Base-by-base conservation (phyloP, 768 basidiomycete genomes). In the Ramaria rubella region DNA sequence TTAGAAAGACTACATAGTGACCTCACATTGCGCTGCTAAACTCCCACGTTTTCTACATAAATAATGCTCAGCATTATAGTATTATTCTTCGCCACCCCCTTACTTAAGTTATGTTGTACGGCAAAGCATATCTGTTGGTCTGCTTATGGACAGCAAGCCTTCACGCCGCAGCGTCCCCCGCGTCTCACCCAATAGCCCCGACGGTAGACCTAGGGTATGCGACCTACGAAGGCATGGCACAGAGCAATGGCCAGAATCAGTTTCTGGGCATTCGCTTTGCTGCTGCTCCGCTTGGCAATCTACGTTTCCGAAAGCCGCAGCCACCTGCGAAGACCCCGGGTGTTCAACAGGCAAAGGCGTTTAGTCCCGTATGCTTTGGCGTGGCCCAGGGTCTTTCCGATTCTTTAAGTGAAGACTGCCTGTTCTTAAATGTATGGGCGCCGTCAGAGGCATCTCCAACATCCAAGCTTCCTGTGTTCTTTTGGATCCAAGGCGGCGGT, bases 241-340 rank as follows among this genome's bases (percentile, higher is more conserved):
- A 56, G 31, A 48, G 44, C 21, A 56, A 56, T 34, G 55, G 55
- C 17, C 55, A 56, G 31, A 56, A 56, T 30, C 44, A 56, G 19
- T 56, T 56, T 21, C 55, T 56, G 15, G 80, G 75, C 14, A 80
- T 83, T 44, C 81, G 79, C 1, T 83, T 70, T 53, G 80, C 78
- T 34, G 73, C 81, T 56, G 75, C 80, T 7, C 81, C 81, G 11
- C 53, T 81, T 27, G 79, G 79, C 1, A 58, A 71, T 31, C 60
- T 79, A 24, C 73, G 81, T 36, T 71, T 82, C 50, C 62, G 76
- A 31, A 70, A 70, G 17, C 75, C 76, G 0, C 62, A 61, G 21
- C 57, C 27, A 34, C 55, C 55, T 17, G 8, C 36, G n/a, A 48
- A 45, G 26, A 56, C 19, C 8, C 9, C 26, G 4, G 29, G 44